A percentile compares a stretch with the other conserved stretches of the same genome.
Evolutionary conservation across 2,329 filamentous ascomycete genomes (phyloP).

Genomic region (Pseudogymnoascus sp.): DNA sequence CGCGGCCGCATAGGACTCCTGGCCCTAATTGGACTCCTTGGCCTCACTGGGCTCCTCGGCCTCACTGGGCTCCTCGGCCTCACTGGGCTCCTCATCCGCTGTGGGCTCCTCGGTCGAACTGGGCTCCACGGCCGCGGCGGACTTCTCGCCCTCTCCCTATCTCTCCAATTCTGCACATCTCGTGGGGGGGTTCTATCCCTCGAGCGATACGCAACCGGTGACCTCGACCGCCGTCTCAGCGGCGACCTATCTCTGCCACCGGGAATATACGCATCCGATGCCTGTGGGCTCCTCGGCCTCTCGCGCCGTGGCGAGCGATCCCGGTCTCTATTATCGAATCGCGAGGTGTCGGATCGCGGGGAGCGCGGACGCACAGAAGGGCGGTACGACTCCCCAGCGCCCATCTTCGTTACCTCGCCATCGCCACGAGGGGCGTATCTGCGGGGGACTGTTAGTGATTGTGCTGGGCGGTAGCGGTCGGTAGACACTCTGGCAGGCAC

Average conservation of each 20-base stretch:
- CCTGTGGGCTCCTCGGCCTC: neutral
- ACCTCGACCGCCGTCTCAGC: constrained; percentile 25
- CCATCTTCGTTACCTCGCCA: constrained; percentile 29
- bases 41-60: constrained; percentile 28
- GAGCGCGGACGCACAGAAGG: constrained; percentile 25
- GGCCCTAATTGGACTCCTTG: constrained; percentile 35
- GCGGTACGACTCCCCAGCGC: constrained; percentile 30
- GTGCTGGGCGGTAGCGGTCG: neutral
- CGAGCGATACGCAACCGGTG: constrained; percentile 21
- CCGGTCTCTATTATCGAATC: constrained; percentile 21
- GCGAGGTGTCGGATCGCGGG: constrained; percentile 23
- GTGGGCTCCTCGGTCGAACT: neutral
- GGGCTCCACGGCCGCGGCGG: constrained; percentile 1
- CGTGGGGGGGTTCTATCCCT: constrained; percentile 27
- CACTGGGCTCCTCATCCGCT: neutral
- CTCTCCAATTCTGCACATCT: constrained; percentile 14
- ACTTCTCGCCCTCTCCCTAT: constrained; percentile 13
- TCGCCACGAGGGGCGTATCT: constrained; percentile 26
- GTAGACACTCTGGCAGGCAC: neutral
- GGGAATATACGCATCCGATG: constrained; percentile 11
- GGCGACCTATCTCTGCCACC: constrained; percentile 25
- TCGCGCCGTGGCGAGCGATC: constrained; percentile 16
- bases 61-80: neutral
- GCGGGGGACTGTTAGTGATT: neutral
- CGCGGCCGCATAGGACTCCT: constrained; percentile 14